Evolutionary conservation across 768 basidiomycete genomes (phyloP).

Genomic region (Suillus sp.): DNA sequence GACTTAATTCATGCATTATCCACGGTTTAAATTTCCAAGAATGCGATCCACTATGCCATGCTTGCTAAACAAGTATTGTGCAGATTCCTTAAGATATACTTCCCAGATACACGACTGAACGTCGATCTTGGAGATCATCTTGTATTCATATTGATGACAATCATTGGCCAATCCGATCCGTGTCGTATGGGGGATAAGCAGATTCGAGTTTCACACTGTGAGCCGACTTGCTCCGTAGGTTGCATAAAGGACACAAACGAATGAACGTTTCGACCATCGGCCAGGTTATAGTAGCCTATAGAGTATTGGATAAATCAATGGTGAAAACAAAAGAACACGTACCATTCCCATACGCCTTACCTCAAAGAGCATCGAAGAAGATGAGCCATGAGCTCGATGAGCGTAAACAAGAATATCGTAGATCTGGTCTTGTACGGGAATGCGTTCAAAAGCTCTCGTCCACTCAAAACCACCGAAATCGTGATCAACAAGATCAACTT

Average conservation of each 20-base stretch:
- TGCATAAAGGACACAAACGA: conserved; percentile 59
- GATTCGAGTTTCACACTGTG: conserved; percentile 26
- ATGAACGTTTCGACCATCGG: conserved; percentile 72
- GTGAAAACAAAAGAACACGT: conserved; percentile 28
- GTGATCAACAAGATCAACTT: conserved; percentile 21
- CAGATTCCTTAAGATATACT: conserved; percentile 1
- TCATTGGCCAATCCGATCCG: conserved; percentile 13
- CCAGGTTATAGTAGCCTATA: conserved; percentile 69
- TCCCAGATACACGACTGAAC: conserved; percentile 1
- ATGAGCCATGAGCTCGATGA: conserved; percentile 58
- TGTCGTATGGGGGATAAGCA: conserved; percentile 18
- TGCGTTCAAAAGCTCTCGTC: conserved; percentile 52
- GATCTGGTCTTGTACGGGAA: conserved; percentile 67
- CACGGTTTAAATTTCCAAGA: background rate
- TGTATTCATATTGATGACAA: background rate
- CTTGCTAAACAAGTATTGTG: background rate
- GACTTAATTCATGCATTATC: conserved; percentile 5
- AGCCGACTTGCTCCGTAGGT: conserved; percentile 41
- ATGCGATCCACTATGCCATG: conserved; percentile 3
- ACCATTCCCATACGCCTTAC: conserved; percentile 62
- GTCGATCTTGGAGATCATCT: conserved; percentile 3
- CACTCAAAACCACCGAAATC: conserved; percentile 35
- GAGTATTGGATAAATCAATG: conserved; percentile 14
- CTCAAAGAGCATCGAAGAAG: conserved; percentile 57
- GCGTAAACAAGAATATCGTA: conserved; percentile 71